Conservation (phyloP, 2,329 filamentous ascomycete genomes). For the Diplodia seriata region DNA sequence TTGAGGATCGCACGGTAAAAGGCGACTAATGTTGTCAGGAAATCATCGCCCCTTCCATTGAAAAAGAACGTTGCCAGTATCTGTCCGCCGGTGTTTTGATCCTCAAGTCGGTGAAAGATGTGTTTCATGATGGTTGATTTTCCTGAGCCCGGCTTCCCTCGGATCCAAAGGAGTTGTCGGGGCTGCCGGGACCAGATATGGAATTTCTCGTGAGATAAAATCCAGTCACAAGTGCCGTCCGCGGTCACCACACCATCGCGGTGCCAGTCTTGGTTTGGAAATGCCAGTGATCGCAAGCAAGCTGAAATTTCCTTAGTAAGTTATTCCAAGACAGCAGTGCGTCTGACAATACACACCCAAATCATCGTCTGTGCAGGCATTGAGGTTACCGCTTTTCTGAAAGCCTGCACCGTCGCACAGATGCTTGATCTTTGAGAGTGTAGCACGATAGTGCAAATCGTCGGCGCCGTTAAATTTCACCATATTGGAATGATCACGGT, state of each 20-base stretch:
- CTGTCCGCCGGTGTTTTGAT: neutral
- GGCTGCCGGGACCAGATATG: neutral
- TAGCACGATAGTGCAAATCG: neutral
- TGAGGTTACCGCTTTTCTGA: neutral
- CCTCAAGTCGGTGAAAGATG: neutral
- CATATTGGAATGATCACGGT: neutral
- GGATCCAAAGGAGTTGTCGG: neutral
- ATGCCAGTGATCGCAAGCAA: neutral
- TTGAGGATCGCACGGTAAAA: neutral
- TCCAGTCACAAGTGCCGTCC: neutral
- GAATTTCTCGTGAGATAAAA: neutral
- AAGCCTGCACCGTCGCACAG: neutral
- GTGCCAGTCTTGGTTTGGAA: neutral
- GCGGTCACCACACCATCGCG: neutral
- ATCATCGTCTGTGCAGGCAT: neutral
- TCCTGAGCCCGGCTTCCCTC: neutral
- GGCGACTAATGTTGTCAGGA: neutral
- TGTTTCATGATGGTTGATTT: neutral
- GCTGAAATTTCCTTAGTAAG: neutral
- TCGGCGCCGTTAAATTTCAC: neutral
- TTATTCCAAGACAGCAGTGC: rapidly evolving
- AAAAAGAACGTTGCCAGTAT: conserved; percentile 9
- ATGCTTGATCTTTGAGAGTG: neutral
- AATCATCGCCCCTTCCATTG: neutral
- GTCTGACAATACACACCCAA: neutral